A percentile compares a stretch with the other conserved stretches of the same genome.
phyloP scores from a whole-genome alignment of 2,329 filamentous ascomycete species.

The Dothideomycetes sp. region DNA sequence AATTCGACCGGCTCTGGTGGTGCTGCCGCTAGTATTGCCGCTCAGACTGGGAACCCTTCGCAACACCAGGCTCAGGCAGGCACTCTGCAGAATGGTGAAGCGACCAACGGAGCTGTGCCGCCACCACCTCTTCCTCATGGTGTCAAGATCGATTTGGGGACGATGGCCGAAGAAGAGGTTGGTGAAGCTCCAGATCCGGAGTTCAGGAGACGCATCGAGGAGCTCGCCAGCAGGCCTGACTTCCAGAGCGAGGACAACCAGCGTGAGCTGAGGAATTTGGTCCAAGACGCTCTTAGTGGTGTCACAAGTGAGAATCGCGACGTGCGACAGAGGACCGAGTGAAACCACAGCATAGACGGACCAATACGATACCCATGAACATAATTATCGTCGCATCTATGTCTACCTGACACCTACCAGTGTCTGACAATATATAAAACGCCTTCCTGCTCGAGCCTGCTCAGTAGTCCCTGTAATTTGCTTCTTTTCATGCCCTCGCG shows the following conservation, averaged over 20 bases:
- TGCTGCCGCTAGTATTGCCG: slow-evolving; percentile 21
- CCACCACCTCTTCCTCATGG: slow-evolving; percentile 64
- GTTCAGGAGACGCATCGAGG: slow-evolving; percentile 77
- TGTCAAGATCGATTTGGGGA: slow-evolving; percentile 67
- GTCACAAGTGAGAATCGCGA: slow-evolving; percentile 1
- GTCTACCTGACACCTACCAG: too few relatives aligned
- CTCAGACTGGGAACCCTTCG: slow-evolving; percentile 19
- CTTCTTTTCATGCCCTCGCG: slow-evolving; percentile 81
- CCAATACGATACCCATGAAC: neutral
- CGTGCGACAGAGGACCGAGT: slow-evolving; percentile 1
- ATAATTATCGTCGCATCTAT: too few relatives aligned
- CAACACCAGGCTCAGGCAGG: slow-evolving; percentile 26
- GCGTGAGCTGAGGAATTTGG: slow-evolving; percentile 63
- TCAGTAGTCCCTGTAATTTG: slow-evolving; percentile 30
- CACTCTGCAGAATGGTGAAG: slow-evolving; percentile 20
- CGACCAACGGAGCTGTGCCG: slow-evolving; percentile 24
- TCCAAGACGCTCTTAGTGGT: slow-evolving; percentile 63
- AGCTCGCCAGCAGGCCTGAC: slow-evolving; percentile 73
- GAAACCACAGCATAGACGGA: neutral
- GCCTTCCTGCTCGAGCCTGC: slow-evolving; percentile 13
- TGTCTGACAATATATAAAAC: slow-evolving; percentile 15
- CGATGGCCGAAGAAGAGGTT: slow-evolving; percentile 50
- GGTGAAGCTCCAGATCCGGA: slow-evolving; percentile 66
- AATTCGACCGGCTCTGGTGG: slow-evolving; percentile 17
- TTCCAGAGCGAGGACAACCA: slow-evolving; percentile 77